These are phyloP conservation scores for Ilyonectria robusta DNA, from an alignment of 2,329 filamentous ascomycete genomes.

Conservation along the genomic window DNA sequence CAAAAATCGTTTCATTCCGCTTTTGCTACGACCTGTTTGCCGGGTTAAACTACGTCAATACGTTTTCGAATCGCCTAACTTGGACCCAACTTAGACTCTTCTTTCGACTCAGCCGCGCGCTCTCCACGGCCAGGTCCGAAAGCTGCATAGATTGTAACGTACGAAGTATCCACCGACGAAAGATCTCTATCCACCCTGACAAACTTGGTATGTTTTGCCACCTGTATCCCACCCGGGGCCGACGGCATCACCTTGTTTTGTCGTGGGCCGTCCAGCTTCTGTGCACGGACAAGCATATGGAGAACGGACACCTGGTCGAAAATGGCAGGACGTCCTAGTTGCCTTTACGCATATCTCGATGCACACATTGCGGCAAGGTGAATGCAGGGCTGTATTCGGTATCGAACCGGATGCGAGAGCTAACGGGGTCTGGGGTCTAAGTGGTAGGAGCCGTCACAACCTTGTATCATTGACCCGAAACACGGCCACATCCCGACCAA, in stretches of 20 bases:
- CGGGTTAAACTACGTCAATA: not conserved
- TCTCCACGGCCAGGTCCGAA: not conserved
- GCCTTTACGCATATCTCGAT: not conserved
- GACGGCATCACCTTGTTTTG: not conserved
- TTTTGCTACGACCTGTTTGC: not conserved
- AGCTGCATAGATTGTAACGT: not conserved
- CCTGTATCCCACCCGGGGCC: slow-evolving; percentile 12
- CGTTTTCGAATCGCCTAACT: not conserved
- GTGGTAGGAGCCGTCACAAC: not conserved
- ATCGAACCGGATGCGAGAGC: not conserved
- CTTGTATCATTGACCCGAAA: not conserved
- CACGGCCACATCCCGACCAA: not conserved
- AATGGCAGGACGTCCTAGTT: slow-evolving; percentile 7
- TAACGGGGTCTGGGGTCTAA: not conserved
- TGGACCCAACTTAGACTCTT: not conserved
- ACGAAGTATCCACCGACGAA: not conserved
- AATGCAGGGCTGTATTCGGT: not conserved
- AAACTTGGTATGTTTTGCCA: slow-evolving; percentile 6
- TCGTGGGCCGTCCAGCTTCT: not conserved
- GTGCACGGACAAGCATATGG: slow-evolving; percentile 2
- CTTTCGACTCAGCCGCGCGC: not conserved
- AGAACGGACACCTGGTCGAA: not conserved
- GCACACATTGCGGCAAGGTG: not conserved
- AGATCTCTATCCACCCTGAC: not conserved
- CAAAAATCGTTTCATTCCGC: slow-evolving; percentile 2